phyloP scores from a whole-genome alignment of 257 asterid species.

The Jacaranda copaia region DNA sequence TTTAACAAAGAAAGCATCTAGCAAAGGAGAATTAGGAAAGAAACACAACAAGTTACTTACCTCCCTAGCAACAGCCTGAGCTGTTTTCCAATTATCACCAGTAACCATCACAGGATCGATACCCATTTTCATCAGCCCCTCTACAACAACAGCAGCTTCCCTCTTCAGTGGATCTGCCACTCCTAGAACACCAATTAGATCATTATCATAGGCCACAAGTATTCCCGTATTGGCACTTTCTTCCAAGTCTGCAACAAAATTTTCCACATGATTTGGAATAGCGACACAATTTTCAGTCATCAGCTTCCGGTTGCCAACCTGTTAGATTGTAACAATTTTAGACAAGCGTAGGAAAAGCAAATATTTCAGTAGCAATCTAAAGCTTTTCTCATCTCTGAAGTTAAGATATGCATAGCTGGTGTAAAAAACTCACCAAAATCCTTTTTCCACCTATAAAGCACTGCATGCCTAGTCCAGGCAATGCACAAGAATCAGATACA shows the following conservation, averaged over 20 bases:
- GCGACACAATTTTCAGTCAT: conserved; percentile 56
- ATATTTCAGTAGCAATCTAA: neutral
- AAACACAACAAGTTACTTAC: conserved; percentile 39
- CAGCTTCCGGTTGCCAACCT: conserved; percentile 74
- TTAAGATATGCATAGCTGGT: neutral
- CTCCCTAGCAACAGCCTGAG: conserved; percentile 78
- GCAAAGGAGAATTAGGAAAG: neutral
- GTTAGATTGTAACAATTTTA: conserved; percentile 25
- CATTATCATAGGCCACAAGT: conserved; percentile 59
- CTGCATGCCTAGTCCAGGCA: conserved; percentile 77
- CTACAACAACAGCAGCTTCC: conserved; percentile 80
- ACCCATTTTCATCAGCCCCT: conserved; percentile 77
- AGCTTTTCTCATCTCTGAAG: neutral
- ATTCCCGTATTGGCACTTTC: conserved; percentile 74
- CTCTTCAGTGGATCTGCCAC: conserved; percentile 80
- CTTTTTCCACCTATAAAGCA: conserved; percentile 61
- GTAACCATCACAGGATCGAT: conserved; percentile 78
- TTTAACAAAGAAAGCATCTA: neutral
- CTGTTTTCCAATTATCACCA: conserved; percentile 87
- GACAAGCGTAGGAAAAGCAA: neutral
- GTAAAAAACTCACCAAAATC: conserved; percentile 58
- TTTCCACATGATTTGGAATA: conserved; percentile 56
- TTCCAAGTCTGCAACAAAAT: conserved; percentile 67
- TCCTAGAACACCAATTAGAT: conserved; percentile 67
- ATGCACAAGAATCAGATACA: conserved; percentile 60